Conservation (phyloP, 176 grass and related monocot genomes). For the Raddia distichophylla region DNA sequence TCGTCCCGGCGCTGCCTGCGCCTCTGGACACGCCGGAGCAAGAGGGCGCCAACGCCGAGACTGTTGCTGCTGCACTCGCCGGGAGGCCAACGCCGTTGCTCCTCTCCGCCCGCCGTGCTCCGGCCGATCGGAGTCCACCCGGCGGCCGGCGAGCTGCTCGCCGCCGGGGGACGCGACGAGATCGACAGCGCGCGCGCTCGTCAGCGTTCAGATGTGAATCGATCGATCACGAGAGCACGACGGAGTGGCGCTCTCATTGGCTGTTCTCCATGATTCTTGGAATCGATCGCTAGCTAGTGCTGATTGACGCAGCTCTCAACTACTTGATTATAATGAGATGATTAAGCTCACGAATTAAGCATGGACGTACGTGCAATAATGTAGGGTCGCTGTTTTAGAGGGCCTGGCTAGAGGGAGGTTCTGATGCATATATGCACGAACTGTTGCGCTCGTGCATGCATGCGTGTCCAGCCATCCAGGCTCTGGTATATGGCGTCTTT, state of each 20-base stretch:
- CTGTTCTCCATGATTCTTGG: slow-evolving; percentile 34
- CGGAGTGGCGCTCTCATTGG: slow-evolving; percentile 25
- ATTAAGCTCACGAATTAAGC: too few relatives aligned
- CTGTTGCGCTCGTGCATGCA: slow-evolving; percentile 31
- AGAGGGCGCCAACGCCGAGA: neutral
- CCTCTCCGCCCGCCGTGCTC: neutral
- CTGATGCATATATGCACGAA: neutral
- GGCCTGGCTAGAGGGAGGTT: neutral
- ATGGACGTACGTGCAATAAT: too few relatives aligned
- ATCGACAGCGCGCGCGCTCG: neutral
- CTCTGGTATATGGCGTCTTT: neutral
- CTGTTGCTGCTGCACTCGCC: slow-evolving; percentile 14
- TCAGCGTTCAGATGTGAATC: too few relatives aligned
- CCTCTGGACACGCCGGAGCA: slow-evolving; percentile 8
- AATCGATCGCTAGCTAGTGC: slow-evolving; percentile 16
- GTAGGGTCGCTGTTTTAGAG: too few relatives aligned
- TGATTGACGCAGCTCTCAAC: neutral
- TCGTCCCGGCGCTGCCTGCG: slow-evolving; percentile 23
- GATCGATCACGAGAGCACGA: neutral
- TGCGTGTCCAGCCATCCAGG: neutral
- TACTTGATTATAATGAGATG: neutral
- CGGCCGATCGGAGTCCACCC: neutral
- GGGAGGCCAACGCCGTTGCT: neutral
- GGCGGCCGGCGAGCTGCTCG: neutral
- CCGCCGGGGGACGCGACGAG: neutral